Evolutionary conservation across 2,329 filamentous ascomycete genomes (phyloP), one percentile per base, ranked within the genome.

Genomic region (Stemphylium lycopersici): DNA sequence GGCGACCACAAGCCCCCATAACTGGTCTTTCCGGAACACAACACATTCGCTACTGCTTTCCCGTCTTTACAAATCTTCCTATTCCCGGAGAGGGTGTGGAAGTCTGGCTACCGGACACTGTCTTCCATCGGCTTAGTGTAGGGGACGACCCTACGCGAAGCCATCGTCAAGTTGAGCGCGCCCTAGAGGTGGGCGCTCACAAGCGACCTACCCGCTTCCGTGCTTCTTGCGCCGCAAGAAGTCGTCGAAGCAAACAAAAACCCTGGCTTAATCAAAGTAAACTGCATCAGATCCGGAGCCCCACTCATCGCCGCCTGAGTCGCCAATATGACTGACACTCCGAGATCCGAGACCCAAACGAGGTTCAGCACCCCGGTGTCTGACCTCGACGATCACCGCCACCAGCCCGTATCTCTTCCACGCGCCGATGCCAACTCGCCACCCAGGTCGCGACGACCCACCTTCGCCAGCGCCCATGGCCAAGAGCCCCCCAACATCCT

Each of bases 1-100:
- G 90, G 92, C 83, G 91, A 95, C 63, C 73, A 74, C 84, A 95
- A 96, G 81, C 93, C 95, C 77, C 93, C 93, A 84, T 98, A 98
- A 97, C 81, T 93, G 78, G 83, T 69, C 76, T 77, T 77, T 26
- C 56, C 37, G n/a, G 52, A 43, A 37, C 40, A 32, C 40, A 49
- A 57, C 47, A 54, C 58, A 58, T 46, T 63, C 55, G 37, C 57
- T 57, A 59, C 45, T 58, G 59, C 32, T 58, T 45, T 32, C 50
- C 55, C 59, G 54, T 63, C 56, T 51, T 62, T 58, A 49, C 55
- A 42, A 52, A 37, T 34, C 61, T 68, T 69, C 63, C 62, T 60
- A 42, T 43, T 59, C 65, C 61, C 56, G 40, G 32, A 43, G 47
- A 51, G 62, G 65, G 61, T 61, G 59, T 54, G 65, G 63, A 68